Percentiles rank a stretch among this genome's conserved stretches.
Conservation (phyloP, 1,284 basidiomycete genomes). For the Tylopilus orsonianus region DNA sequence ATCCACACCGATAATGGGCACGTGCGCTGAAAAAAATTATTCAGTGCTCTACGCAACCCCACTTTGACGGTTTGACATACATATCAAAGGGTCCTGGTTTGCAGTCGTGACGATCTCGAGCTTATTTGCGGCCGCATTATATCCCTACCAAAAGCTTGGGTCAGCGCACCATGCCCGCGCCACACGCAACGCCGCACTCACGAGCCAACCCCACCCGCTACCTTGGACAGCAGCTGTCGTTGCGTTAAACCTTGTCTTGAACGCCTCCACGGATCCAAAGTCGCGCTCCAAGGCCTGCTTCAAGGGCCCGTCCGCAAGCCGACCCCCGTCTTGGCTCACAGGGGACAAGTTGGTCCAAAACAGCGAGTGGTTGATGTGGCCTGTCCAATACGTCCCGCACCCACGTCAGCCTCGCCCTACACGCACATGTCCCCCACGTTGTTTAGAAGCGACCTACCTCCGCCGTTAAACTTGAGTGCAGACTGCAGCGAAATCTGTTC, state of each 20-base stretch:
- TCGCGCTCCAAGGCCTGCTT: slow-evolving; percentile 80
- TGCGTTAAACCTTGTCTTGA: slow-evolving; percentile 85
- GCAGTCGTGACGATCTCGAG: slow-evolving; percentile 90
- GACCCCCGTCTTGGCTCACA: slow-evolving; percentile 58
- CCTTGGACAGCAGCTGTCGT: slow-evolving; percentile 94
- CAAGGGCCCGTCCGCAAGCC: slow-evolving; percentile 70
- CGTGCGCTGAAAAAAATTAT: slow-evolving; percentile 53
- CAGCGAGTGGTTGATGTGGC: slow-evolving; percentile 89
- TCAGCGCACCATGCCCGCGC: not conserved
- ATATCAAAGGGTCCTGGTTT: slow-evolving; percentile 95
- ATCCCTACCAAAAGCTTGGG: slow-evolving; percentile 50
- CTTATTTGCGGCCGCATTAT: slow-evolving; percentile 67
- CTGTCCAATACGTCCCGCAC: slow-evolving; percentile 37
- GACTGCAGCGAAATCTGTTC: slow-evolving; percentile 84
- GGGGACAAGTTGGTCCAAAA: slow-evolving; percentile 98
- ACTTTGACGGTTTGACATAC: slow-evolving; percentile 36
- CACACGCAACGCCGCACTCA: slow-evolving; percentile 34
- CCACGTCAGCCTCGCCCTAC: not conserved
- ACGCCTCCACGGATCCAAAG: slow-evolving; percentile 83
- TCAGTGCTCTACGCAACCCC: slow-evolving; percentile 8
- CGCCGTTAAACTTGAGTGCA: slow-evolving; percentile 91
- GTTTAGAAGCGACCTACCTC: slow-evolving; percentile 67
- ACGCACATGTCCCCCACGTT: too few relatives aligned
- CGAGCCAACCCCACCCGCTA: slow-evolving; percentile 98
- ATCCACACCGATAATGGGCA: slow-evolving; percentile 93